Percentiles rank a stretch among this genome's conserved stretches.
phyloP scores from a whole-genome alignment of 2,329 filamentous ascomycete genomes.

The Neofusicoccum umdonicola region DNA sequence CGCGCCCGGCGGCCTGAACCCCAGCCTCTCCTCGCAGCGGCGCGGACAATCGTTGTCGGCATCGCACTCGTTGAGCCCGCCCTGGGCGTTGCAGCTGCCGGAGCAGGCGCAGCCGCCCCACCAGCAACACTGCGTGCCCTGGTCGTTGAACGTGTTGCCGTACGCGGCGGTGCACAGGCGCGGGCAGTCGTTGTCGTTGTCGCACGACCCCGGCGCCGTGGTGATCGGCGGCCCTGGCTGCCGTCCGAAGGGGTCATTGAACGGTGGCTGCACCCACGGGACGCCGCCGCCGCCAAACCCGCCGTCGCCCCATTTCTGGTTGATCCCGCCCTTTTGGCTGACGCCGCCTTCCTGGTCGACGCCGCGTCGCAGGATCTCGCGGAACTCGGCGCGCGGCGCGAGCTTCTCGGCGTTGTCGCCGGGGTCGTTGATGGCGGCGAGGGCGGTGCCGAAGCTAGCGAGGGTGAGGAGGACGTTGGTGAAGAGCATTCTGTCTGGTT shows the following conservation, averaged over 20 bases:
- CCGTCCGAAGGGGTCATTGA: too few species aligned
- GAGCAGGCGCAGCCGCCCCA: background rate
- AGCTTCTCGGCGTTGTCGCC: background rate
- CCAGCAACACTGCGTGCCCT: background rate
- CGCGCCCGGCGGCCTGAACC: background rate
- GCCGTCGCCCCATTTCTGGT: background rate
- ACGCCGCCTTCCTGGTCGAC: background rate
- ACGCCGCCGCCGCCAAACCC: too few species aligned
- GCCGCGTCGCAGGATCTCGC: background rate
- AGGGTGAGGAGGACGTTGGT: background rate
- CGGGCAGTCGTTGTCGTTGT: conserved; percentile 1
- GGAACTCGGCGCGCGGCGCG: background rate
- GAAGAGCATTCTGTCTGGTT: background rate
- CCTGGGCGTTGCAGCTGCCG: background rate
- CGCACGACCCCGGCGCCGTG: background rate
- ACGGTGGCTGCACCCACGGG: too few species aligned
- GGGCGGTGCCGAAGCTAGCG: background rate
- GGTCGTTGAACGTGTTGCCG: background rate
- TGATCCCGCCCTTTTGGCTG: background rate
- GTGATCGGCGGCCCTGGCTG: too few species aligned
- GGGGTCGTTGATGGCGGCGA: background rate
- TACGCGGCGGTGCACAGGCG: background rate
- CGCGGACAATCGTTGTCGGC: background rate
- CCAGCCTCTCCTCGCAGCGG: background rate
- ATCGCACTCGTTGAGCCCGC: background rate